A percentile compares a stretch with the other conserved stretches of the same genome.
These are phyloP conservation scores for Suillus paluster DNA, from an alignment of 768 basidiomycete genomes.

Conservation along the genomic window DNA sequence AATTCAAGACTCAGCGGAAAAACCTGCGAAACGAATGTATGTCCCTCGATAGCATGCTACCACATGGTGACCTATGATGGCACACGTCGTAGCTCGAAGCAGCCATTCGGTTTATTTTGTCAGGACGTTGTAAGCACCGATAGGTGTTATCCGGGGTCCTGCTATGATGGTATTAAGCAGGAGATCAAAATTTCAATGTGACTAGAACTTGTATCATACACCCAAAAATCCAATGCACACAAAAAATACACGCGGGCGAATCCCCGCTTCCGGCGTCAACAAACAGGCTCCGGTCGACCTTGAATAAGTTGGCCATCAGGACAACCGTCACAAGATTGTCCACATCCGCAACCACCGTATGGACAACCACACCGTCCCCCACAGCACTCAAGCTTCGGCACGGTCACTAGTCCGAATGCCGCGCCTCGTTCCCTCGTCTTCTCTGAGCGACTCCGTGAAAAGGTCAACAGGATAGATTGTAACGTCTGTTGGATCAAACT, in stretches of 20 bases:
- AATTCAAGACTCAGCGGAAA: background rate
- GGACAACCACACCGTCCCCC: constrained; percentile 65
- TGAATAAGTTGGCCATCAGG: constrained; percentile 32
- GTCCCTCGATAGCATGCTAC: background rate
- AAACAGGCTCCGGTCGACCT: background rate
- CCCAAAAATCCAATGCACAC: background rate
- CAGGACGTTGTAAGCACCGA: background rate
- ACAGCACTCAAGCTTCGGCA: constrained; percentile 74
- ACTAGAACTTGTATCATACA: background rate
- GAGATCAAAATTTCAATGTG: background rate
- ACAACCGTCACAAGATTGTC: constrained; percentile 58
- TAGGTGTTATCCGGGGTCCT: background rate
- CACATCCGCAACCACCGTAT: constrained; percentile 56
- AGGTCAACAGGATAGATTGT: constrained; percentile 47
- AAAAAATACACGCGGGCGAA: background rate
- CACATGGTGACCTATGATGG: too few species aligned
- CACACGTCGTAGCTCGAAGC: background rate
- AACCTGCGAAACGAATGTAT: too few species aligned
- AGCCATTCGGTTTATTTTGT: background rate
- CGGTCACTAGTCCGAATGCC: constrained; percentile 53
- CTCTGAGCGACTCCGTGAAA: constrained; percentile 37
- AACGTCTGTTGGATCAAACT: constrained; percentile 57
- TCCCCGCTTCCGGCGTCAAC: background rate
- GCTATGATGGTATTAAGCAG: background rate
- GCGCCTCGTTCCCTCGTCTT: constrained; percentile 43